Evolutionary conservation across 768 basidiomycete genomes (phyloP).

Genomic region (Boletus speciosus): DNA sequence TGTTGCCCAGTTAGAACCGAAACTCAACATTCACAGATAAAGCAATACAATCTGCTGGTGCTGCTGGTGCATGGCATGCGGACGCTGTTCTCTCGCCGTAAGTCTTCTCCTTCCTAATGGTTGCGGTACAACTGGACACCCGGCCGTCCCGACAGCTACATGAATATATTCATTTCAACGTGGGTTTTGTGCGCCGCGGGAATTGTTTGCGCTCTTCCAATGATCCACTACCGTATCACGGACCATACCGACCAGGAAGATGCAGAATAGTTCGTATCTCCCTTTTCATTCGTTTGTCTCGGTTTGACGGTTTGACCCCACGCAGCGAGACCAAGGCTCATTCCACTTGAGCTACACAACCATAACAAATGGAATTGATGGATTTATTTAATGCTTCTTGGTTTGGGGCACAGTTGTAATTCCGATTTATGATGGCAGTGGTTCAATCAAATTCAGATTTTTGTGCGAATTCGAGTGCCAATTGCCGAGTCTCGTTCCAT

Average conservation of each 20-base stretch:
- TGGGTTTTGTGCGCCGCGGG: conserved; percentile 70
- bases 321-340: conserved; percentile 13
- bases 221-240: conserved; percentile 69
- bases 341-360: neutral
- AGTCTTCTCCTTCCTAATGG: conserved; percentile 25
- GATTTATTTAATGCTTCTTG: neutral
- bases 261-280: conserved; percentile 42
- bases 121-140: neutral
- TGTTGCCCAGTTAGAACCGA: neutral
- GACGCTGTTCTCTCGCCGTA: conserved; percentile 63
- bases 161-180: conserved; percentile 71
- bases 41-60: conserved; percentile 73
- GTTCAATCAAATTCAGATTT: neutral
- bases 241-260: conserved; percentile 54
- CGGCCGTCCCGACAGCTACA: conserved; percentile 38
- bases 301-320: neutral
- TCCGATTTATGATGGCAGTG: neutral
- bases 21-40: conserved; percentile 46
- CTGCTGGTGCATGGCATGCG: conserved; percentile 67
- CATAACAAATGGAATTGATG: neutral
- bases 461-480: neutral
- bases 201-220: conserved; percentile 63
- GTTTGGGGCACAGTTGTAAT: neutral
- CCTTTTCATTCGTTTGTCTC: neutral
- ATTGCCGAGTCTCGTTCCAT: neutral